Evolutionary conservation across 768 basidiomycete genomes (phyloP).

Genomic region (Floccularia luteovirens): DNA sequence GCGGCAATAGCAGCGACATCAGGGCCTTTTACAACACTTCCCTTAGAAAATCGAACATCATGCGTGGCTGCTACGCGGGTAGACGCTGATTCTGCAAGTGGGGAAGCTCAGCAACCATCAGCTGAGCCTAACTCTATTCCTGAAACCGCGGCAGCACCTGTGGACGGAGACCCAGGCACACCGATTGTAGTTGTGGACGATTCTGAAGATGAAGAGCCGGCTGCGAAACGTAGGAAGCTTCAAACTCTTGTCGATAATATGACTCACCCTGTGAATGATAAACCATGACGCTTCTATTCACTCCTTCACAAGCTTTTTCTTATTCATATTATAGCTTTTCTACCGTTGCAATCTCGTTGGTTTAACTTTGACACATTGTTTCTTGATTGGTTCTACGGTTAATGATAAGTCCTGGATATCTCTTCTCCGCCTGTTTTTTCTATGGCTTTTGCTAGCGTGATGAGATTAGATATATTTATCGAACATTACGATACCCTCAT

Average conservation of each 20-base stretch:
- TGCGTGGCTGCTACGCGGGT: no score
- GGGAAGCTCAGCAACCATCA: background rate
- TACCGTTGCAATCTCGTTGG: background rate
- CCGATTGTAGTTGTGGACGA: slow-evolving; percentile 62
- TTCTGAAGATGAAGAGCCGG: slow-evolving; percentile 47
- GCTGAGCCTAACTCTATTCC: background rate
- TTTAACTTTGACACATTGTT: background rate
- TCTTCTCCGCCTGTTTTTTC: no score
- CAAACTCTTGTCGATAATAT: slow-evolving; percentile 12
- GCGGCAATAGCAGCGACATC: background rate
- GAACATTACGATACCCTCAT: no score
- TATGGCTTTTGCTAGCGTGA: no score
- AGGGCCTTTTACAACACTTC: background rate
- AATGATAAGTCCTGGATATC: no score
- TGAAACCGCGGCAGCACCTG: background rate
- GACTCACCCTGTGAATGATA: slow-evolving; percentile 5
- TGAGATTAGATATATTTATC: no score
- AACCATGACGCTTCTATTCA: no score
- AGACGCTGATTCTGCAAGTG: slow-evolving; percentile 5
- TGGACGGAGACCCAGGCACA: slow-evolving; percentile 27
- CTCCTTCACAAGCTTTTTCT: no score
- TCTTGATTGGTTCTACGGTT: background rate
- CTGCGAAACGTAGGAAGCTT: slow-evolving; percentile 48
- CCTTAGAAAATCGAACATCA: background rate
- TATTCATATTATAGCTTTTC: slow-evolving; percentile 1